A percentile compares a stretch with the other conserved stretches of the same genome.
Conservation (phyloP, 345 rosid genomes). For the Boechera retrofracta region DNA sequence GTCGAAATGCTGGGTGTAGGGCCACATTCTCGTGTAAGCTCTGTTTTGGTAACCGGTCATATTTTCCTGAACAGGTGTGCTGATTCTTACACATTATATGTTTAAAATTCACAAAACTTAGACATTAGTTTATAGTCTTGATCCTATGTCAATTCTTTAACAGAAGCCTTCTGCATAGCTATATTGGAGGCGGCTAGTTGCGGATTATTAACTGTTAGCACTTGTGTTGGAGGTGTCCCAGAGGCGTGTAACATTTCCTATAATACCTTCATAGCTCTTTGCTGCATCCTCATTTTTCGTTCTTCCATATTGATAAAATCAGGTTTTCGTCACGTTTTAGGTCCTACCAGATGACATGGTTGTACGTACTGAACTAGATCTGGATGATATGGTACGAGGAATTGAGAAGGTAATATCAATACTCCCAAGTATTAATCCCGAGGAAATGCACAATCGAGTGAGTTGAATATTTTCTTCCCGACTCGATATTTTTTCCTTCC, state of each 20-base stretch:
- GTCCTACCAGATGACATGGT: constrained; percentile 97
- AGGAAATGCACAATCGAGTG: constrained; percentile 86
- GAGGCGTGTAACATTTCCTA: constrained; percentile 61
- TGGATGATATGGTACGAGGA: constrained; percentile 88
- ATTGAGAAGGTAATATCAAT: constrained; percentile 74
- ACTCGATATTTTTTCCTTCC: no score
- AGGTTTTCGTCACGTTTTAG: constrained; percentile 41
- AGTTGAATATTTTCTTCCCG: constrained; percentile 29
- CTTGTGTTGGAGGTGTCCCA: constrained; percentile 97
- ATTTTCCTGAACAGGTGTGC: constrained; percentile 84
- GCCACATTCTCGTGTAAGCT: constrained; percentile 83
- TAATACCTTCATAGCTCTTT: background rate
- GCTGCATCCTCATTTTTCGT: background rate
- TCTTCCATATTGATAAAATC: background rate
- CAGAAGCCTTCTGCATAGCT: constrained; percentile 99
- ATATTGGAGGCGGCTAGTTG: constrained; percentile 98
- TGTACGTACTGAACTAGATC: constrained; percentile 96
- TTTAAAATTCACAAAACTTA: background rate
- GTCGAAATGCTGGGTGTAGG: constrained; percentile 96
- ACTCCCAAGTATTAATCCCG: constrained; percentile 85
- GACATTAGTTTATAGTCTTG: constrained; percentile 14
- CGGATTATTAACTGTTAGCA: constrained; percentile 90
- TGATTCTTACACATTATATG: background rate
- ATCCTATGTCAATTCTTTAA: constrained; percentile 73
- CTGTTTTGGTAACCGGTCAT: constrained; percentile 85